Conservation (phyloP, 2,329 filamentous ascomycete genomes). For the Talaromyces atroroseus region DNA sequence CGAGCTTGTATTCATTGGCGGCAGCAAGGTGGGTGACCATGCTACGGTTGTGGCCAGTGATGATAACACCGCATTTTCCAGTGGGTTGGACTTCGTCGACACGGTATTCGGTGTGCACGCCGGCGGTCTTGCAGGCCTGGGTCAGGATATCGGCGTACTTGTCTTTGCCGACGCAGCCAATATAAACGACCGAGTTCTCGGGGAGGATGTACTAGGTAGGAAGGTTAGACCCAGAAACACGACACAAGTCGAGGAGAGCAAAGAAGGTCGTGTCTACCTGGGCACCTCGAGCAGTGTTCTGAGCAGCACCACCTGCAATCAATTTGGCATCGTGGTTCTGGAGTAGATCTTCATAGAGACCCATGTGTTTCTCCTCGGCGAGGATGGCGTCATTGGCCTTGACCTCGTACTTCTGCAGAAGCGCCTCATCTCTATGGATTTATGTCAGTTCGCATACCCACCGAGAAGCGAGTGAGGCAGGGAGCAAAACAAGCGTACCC, state of each 20-base stretch:
- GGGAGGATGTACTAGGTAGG: slow-evolving; percentile 74
- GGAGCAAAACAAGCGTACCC: slow-evolving; percentile 44
- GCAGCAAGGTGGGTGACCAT: slow-evolving; percentile 94
- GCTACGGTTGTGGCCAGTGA: slow-evolving; percentile 92
- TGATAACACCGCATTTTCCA: slow-evolving; percentile 91
- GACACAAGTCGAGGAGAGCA: too few relatives aligned
- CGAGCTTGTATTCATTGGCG: slow-evolving; percentile 93
- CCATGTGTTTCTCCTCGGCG: slow-evolving; percentile 83
- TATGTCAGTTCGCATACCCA: slow-evolving; percentile 16
- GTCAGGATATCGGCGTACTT: slow-evolving; percentile 87
- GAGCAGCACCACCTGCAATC: slow-evolving; percentile 91
- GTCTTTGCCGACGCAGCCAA: slow-evolving; percentile 91
- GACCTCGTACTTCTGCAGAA: slow-evolving; percentile 86
- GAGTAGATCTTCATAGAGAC: slow-evolving; percentile 87
- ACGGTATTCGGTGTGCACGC: slow-evolving; percentile 90
- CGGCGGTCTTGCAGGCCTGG: slow-evolving; percentile 79
- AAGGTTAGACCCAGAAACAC: neutral
- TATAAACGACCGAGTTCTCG: slow-evolving; percentile 81
- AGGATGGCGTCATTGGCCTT: slow-evolving; percentile 98
- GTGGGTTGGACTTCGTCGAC: slow-evolving; percentile 79
- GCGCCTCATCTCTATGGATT: slow-evolving; percentile 62
- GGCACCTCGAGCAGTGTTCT: slow-evolving; percentile 94
- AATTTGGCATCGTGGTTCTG: slow-evolving; percentile 89
- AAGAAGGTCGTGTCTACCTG: slow-evolving; percentile 48
- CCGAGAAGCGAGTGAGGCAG: neutral